These are phyloP conservation scores for Gloeopeniophorella convolvens DNA, from an alignment of 768 basidiomycete genomes.

Conservation along the genomic window DNA sequence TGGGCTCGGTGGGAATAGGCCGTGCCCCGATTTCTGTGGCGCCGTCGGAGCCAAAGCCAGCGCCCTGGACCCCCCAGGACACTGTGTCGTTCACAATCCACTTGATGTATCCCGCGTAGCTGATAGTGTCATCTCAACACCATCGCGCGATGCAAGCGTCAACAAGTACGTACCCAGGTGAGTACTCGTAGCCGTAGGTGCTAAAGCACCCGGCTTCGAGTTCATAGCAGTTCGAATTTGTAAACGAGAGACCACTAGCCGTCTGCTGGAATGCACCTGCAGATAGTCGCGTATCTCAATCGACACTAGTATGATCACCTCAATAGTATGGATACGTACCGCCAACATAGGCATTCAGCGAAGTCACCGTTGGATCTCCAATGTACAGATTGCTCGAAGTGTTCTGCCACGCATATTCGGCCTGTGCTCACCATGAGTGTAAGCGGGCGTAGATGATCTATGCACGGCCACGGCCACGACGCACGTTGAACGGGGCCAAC, in stretches of 20 bases:
- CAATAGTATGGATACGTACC: conserved; percentile 29
- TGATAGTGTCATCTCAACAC: not conserved
- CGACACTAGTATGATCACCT: not conserved
- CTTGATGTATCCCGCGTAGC: conserved; percentile 51
- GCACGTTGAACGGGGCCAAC: conserved; percentile 48
- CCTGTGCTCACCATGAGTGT: conserved; percentile 42
- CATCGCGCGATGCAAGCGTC: conserved; percentile 36
- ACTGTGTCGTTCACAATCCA: conserved; percentile 68
- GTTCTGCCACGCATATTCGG: conserved; percentile 63
- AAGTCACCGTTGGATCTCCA: conserved; percentile 44
- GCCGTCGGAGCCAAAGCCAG: conserved; percentile 59
- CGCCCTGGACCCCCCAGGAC: conserved; percentile 69
- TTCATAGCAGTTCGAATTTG: conserved; percentile 68
- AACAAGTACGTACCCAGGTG: conserved; percentile 49
- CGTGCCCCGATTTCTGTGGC: conserved; percentile 55
- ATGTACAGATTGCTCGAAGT: conserved; percentile 54
- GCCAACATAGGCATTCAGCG: conserved; percentile 61
- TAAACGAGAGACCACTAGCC: conserved; percentile 63
- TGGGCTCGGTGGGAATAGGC: conserved; percentile 76
- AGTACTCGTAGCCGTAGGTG: conserved; percentile 73
- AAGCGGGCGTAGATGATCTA: not conserved
- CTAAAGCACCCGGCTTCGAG: conserved; percentile 53
- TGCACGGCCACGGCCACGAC: not conserved
- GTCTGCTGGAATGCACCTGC: conserved; percentile 57
- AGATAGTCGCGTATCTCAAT: not conserved